Evolutionary conservation across 495 filamentous ascomycete genomes (phyloP).

Genomic region (Trypethelium eluteriae): DNA sequence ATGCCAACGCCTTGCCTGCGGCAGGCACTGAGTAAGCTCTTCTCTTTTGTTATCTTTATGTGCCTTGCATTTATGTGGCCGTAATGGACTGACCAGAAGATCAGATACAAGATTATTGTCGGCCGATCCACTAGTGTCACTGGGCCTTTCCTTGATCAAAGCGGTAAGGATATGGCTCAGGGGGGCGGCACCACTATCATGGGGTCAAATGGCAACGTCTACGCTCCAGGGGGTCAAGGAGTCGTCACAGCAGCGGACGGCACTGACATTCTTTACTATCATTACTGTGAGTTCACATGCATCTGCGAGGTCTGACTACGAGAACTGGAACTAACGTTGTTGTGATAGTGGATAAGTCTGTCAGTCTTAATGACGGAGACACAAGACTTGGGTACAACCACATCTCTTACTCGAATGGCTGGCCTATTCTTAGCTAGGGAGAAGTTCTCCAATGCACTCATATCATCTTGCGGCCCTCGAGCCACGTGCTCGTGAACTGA

Average conservation of each 20-base stretch:
- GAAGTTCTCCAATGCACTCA: too few species aligned
- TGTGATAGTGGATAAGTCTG: constrained; percentile 44
- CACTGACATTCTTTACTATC: constrained; percentile 60
- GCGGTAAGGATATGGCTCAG: constrained; percentile 47
- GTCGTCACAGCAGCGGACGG: constrained; percentile 43
- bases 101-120: constrained; percentile 53
- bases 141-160: constrained; percentile 52
- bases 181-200: constrained; percentile 60
- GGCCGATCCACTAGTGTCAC: constrained; percentile 50
- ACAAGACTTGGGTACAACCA: constrained; percentile 63
- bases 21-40: constrained; percentile 44
- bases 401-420: constrained; percentile 57
- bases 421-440: constrained; percentile 41
- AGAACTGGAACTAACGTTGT: constrained; percentile 2
- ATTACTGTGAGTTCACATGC: constrained; percentile 42
- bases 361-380: constrained; percentile 57
- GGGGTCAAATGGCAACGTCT: constrained; percentile 54
- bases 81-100: neutral
- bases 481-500: too few species aligned
- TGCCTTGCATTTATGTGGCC: neutral
- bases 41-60: neutral
- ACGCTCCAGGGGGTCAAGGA: constrained; percentile 64
- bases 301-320: neutral
- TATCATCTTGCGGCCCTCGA: too few species aligned
- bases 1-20: constrained; percentile 43